These are phyloP conservation scores for Atalantia buxifolia DNA, from an alignment of 345 rosid species.

Conservation along the genomic window DNA sequence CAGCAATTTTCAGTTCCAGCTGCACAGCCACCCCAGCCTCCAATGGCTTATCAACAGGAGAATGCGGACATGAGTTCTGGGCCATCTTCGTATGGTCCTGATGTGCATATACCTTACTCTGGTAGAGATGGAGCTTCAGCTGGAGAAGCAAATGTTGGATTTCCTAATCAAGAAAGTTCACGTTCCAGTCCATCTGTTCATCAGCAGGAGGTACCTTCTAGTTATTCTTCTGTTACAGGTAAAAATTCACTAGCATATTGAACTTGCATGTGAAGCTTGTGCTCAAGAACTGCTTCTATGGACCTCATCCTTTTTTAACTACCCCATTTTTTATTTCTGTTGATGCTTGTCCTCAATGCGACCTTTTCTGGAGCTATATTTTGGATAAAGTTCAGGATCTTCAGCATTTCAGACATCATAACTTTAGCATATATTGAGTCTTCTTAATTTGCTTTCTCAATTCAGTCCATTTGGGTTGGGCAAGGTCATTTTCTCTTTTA, in stretches of 20 bases:
- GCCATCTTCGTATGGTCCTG: constrained; percentile 42
- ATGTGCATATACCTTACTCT: constrained; percentile 37
- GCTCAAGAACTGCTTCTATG: constrained; percentile 41
- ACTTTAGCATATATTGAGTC: background rate
- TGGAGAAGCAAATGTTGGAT: constrained; percentile 42
- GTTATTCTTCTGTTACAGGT: constrained; percentile 99
- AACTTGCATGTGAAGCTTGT: constrained; percentile 53
- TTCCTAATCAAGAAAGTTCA: constrained; percentile 41
- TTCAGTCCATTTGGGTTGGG: background rate
- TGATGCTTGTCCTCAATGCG: background rate
- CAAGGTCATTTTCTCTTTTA: background rate
- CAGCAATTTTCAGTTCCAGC: constrained; percentile 59
- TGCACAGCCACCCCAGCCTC: constrained; percentile 34
- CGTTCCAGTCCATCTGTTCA: constrained; percentile 60
- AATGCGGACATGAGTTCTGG: constrained; percentile 32
- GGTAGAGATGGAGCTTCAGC: constrained; percentile 41
- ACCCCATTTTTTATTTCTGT: background rate
- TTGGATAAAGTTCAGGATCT: background rate
- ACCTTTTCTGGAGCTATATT: background rate
- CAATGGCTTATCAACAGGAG: constrained; percentile 42
- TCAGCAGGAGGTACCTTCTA: constrained; percentile 99
- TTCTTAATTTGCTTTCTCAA: background rate
- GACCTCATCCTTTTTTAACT: constrained; percentile 10
- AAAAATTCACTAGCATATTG: constrained; percentile 62
- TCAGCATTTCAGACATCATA: background rate